Percentiles rank a stretch among this genome's conserved stretches.
phyloP scores from a whole-genome alignment of 2,329 filamentous ascomycete genomes.

The Arthrobotrys sphaeroides region DNA sequence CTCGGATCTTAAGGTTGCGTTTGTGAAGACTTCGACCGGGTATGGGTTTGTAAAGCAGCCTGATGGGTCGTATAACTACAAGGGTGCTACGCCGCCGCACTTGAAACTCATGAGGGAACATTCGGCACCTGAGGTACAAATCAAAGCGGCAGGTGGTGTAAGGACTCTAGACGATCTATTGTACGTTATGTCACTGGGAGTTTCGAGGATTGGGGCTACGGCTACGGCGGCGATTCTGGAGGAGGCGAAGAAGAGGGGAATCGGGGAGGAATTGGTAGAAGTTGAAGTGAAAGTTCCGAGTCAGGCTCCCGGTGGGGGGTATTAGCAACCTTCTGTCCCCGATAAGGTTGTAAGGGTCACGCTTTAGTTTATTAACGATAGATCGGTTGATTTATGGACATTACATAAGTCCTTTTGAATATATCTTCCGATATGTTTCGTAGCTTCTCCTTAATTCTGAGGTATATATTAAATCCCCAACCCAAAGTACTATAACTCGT shows the following conservation, averaged over 20 bases:
- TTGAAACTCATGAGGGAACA: slow-evolving; percentile 68
- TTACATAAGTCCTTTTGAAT: background rate
- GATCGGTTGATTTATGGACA: background rate
- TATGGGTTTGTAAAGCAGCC: slow-evolving; percentile 70
- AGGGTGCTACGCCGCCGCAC: slow-evolving; percentile 66
- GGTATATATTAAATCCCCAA: background rate
- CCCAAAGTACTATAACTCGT: background rate
- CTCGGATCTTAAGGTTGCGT: slow-evolving; percentile 65
- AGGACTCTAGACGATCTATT: slow-evolving; percentile 69
- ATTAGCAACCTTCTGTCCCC: background rate
- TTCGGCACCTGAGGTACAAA: slow-evolving; percentile 63
- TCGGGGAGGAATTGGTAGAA: slow-evolving; percentile 61
- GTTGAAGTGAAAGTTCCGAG: slow-evolving; percentile 56
- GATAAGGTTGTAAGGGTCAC: background rate
- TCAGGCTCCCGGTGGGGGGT: slow-evolving; percentile 15
- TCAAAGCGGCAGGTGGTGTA: slow-evolving; percentile 70
- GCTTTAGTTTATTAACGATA: background rate
- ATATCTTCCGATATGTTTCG: background rate
- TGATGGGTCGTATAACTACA: slow-evolving; percentile 66
- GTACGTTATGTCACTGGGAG: slow-evolving; percentile 67
- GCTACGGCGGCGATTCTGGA: slow-evolving; percentile 68
- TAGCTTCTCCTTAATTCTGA: background rate
- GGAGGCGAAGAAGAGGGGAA: slow-evolving; percentile 67
- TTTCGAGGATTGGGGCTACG: slow-evolving; percentile 68
- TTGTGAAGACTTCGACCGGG: slow-evolving; percentile 71